Conservation (phyloP, 495 filamentous ascomycete species). For the Annulohypoxylon maeteangense region DNA sequence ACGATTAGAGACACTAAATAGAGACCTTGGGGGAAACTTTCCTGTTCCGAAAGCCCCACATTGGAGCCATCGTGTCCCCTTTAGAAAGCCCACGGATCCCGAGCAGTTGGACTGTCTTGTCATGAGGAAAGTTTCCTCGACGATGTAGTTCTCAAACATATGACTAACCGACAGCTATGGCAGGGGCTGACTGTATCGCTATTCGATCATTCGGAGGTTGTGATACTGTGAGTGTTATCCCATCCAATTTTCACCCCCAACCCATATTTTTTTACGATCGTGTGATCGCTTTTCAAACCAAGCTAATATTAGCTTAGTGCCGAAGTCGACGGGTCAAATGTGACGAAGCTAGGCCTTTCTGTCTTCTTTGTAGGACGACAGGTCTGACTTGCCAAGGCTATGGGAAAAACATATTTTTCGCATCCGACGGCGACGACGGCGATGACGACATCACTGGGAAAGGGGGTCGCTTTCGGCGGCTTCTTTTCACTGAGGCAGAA, state of each 20-base stretch:
- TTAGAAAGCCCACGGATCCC: neutral
- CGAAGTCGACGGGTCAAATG: neutral
- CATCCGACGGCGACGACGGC: neutral
- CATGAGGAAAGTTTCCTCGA: neutral
- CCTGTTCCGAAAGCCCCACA: neutral
- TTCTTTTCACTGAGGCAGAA: neutral
- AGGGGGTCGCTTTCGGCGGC: neutral
- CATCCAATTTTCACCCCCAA: neutral
- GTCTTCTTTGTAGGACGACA: neutral
- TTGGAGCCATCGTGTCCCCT: neutral
- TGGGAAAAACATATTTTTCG: neutral
- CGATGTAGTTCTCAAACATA: neutral
- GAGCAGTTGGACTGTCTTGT: neutral
- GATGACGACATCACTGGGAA: neutral
- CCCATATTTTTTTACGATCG: neutral
- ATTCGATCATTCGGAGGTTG: neutral
- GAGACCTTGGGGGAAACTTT: neutral
- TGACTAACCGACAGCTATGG: neutral
- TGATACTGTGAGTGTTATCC: neutral
- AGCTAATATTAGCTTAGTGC: neutral
- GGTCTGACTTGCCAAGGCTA: neutral
- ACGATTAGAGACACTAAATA: neutral
- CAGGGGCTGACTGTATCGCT: neutral
- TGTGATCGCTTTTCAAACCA: neutral
- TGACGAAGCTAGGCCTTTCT: neutral